phyloP scores from a whole-genome alignment of 2,329 filamentous ascomycete species.

The Colletotrichum sp. region DNA sequence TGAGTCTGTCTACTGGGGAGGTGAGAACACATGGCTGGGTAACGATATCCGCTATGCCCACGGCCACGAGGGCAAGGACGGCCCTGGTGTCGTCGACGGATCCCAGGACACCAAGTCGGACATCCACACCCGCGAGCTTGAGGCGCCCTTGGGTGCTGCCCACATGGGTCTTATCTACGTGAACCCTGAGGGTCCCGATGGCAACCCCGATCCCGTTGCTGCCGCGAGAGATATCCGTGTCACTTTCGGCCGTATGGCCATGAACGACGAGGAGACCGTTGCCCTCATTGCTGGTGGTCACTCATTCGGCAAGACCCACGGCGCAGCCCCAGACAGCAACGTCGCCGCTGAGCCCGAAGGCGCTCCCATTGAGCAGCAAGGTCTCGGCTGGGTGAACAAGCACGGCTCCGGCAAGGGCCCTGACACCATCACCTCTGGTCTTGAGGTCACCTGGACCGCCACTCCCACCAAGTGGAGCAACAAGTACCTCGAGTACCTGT shows the following conservation, averaged over 20 bases:
- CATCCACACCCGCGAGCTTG: constrained; percentile 44
- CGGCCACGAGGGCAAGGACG: constrained; percentile 37
- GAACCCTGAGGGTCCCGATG: constrained; percentile 80
- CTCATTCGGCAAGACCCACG: constrained; percentile 84
- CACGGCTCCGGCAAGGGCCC: constrained; percentile 69
- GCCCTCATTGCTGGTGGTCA: constrained; percentile 81
- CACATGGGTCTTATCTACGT: constrained; percentile 85
- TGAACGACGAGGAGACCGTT: constrained; percentile 84
- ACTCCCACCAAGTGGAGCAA: constrained; percentile 79
- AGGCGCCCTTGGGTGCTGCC: constrained; percentile 71
- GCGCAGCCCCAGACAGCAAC: constrained; percentile 63
- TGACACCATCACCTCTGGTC: constrained; percentile 75
- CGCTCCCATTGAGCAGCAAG: constrained; percentile 68
- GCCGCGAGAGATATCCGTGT: constrained; percentile 75
- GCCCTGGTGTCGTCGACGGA: constrained; percentile 33
- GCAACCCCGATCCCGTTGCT: constrained; percentile 72
- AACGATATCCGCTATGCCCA: constrained; percentile 73
- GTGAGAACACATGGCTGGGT: constrained; percentile 72
- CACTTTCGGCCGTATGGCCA: constrained; percentile 82
- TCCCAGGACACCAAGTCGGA: constrained; percentile 31
- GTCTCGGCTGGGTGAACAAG: constrained; percentile 74
- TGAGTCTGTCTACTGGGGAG: constrained; percentile 79
- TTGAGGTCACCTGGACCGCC: constrained; percentile 82
- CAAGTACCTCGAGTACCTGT: constrained; percentile 76
- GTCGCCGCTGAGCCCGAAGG: constrained; percentile 72